Evolutionary conservation across 768 basidiomycete species (phyloP), one percentile per base, ranked within the genome.

Genomic region (Kwoniella botswanensis): DNA sequence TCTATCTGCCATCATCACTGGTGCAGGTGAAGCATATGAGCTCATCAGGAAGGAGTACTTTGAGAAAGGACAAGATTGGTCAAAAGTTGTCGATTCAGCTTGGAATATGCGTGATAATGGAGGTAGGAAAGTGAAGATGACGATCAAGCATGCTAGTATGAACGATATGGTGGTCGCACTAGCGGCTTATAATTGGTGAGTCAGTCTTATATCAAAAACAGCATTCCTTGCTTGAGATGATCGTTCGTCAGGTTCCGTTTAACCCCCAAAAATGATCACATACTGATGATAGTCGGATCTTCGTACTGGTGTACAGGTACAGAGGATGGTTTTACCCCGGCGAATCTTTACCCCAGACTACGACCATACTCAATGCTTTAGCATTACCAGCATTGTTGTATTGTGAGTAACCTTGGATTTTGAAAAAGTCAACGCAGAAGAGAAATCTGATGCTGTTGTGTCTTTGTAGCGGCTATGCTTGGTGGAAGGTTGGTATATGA

Each of bases 401-500:
- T 71, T 76, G 75, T 80, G 50, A 73, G 75, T 67, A 13, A 5
- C 22, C 54, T 35, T 35, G 35, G 6, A 35, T 35, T 35, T 7
- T 6, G 35, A 35, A 35, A 4, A 35, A 35, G 35, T 35, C 35
- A 35, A 6, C 35, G 7, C 29, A 29, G 35, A 9, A 35, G 35
- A 44, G 46, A 50, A 13, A 50, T 50, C 56, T 54, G 24, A 21
- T 53, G 54, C 9, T 29, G n/a, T 26, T 24, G n/a, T 63, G 58
- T 29, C 2, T 21, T 26, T 29, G 3, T 58, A 74, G 74, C 77
- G 22, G 80, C 81, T 0, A 77, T 75, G 70, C 75, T 83, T 44
- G 81, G 81, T 35, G 82, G 78, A 22, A 64, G 58, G 58, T 65
- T 83, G 24, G 83, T 83, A 0, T 84, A 83, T 70, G 76, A 82